Base-by-base conservation (phyloP, 75 land plant genomes). In the Ceratopteris richardii region DNA sequence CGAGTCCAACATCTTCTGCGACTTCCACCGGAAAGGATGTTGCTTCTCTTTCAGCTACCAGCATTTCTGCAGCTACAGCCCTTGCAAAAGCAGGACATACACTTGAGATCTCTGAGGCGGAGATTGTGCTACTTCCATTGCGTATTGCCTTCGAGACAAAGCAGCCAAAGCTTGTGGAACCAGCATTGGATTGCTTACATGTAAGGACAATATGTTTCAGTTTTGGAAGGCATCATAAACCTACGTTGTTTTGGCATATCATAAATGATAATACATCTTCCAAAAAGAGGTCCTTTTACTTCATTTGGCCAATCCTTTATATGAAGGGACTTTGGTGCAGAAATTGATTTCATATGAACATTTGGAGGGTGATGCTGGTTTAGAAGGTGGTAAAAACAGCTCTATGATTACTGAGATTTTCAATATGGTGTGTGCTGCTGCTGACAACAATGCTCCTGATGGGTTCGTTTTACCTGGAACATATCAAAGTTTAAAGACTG, bases 331-430 rank as follows among this genome's bases (percentile, higher is more conserved):
- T 33, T 3, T 33, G 17, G 36, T 14, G 54, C 90, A 94, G 98
- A 94, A 94, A 76, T 82, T 94, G n/a, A 94, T 94, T 43, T 83
- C 87, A 18, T 94, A 89, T 64, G 90, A 88, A 44, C 98, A 94
- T 77, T 66, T 94, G 31, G 98, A 89, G 63, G 98, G 98, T 30
- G 98, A 94, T 75, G 90, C 96, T 74, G 98, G 98, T 59, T 39
- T 89, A 26, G 83, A 81, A 40, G 81, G 85, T 57, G 96, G 88
- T 47, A 77, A 75, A 68, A 94, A 86, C 72, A 77, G 65, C 31
- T 58, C 74, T 20, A 68, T 86, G 30, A 76, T 90, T 50, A 79
- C 90, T 10, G 96, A 89, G 46, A 76, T 89, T 60, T 73, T 94
- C 55, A 94, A 75, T 64, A 81, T 88, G 88, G 85, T 94, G 44